phyloP scores from a whole-genome alignment of 441 rosid genomes.

The Manihot esculenta region DNA sequence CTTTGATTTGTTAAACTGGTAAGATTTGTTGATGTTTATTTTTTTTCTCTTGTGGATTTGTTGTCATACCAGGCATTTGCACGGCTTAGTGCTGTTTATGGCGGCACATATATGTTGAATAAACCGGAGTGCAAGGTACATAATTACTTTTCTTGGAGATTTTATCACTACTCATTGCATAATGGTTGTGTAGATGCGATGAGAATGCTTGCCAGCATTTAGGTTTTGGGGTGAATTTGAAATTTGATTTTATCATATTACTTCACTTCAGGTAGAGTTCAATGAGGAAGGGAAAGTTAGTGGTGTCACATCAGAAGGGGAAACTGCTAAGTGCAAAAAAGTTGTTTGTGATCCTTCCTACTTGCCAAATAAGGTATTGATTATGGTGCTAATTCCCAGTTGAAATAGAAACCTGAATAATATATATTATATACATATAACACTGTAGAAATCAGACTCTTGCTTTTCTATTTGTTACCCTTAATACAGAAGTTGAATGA shows the following conservation, averaged over 20 bases:
- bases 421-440: no score
- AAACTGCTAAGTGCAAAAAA: conserved; percentile 87
- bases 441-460: neutral
- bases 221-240: neutral
- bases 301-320: conserved; percentile 94
- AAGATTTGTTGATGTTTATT: neutral
- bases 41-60: conserved; percentile 6
- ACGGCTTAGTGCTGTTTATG: conserved; percentile 90
- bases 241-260: conserved; percentile 15
- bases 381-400: neutral
- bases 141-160: conserved; percentile 13
- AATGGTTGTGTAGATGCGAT: neutral
- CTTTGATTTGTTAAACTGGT: neutral
- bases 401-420: neutral
- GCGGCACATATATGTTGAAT: conserved; percentile 91
- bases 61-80: conserved; percentile 68
- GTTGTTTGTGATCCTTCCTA: conserved; percentile 94
- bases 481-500: neutral
- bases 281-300: conserved; percentile 70
- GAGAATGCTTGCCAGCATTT: neutral
- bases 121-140: conserved; percentile 87
- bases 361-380: conserved; percentile 63
- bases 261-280: conserved; percentile 61
- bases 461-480: neutral
- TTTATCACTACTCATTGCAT: conserved; percentile 3